Percentiles rank a stretch among this genome's conserved stretches.
phyloP scores from a whole-genome alignment of 768 basidiomycete species.

The Polyporus arcularius region DNA sequence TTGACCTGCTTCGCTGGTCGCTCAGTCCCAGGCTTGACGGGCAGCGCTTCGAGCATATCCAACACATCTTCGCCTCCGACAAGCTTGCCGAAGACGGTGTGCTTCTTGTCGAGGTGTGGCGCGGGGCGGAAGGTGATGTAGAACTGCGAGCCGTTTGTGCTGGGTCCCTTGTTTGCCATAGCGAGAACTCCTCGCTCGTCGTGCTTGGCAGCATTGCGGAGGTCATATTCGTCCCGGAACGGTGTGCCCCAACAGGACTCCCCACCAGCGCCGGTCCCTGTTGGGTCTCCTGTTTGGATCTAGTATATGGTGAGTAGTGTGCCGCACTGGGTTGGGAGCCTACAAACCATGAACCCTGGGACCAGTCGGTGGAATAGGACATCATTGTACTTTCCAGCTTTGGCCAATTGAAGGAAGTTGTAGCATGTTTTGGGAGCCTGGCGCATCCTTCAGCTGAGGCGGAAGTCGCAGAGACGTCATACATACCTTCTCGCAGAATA shows the following conservation, averaged over 20 bases:
- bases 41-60: slow-evolving; percentile 78
- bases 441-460: neutral
- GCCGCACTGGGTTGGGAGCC: neutral
- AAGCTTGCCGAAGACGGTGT: slow-evolving; percentile 95
- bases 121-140: slow-evolving; percentile 87
- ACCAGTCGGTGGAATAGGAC: slow-evolving; percentile 91
- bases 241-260: slow-evolving; percentile 93
- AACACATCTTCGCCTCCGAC: slow-evolving; percentile 95
- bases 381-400: slow-evolving; percentile 86
- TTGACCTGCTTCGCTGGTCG: slow-evolving; percentile 82
- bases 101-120: slow-evolving; percentile 87
- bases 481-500: slow-evolving; percentile 86
- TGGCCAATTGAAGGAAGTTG: slow-evolving; percentile 94
- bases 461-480: neutral
- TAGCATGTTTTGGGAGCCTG: slow-evolving; percentile 98
- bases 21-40: slow-evolving; percentile 83
- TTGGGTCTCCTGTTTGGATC: slow-evolving; percentile 99
- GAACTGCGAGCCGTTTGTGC: slow-evolving; percentile 94
- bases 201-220: slow-evolving; percentile 87
- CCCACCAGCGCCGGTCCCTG: slow-evolving; percentile 93
- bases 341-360: slow-evolving; percentile 88
- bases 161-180: slow-evolving; percentile 95
- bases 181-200: slow-evolving; percentile 82
- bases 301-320: slow-evolving; percentile 31
- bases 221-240: slow-evolving; percentile 91